Conservation (phyloP, 2,329 filamentous ascomycete genomes). For the Calonectria montana region DNA sequence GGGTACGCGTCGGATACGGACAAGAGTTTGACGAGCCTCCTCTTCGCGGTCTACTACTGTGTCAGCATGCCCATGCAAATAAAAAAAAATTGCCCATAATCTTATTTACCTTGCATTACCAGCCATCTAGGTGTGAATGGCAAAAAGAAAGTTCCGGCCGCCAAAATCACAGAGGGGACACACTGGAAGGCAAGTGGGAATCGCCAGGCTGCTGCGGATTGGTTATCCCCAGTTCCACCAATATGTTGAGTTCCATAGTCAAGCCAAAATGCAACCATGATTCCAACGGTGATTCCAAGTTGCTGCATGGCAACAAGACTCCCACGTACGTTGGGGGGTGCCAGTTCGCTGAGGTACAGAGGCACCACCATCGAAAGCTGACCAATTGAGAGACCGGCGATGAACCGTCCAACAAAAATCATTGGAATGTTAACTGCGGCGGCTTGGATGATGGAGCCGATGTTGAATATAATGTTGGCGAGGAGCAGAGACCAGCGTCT, state of each 20-base stretch:
- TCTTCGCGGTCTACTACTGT: conserved; percentile 5
- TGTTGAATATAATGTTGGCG: conserved; percentile 40
- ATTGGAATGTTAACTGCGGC: conserved; percentile 20
- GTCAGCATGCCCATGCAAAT: neutral
- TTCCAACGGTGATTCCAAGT: conserved; percentile 20
- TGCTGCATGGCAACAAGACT: conserved; percentile 24
- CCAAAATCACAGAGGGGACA: conserved; percentile 16
- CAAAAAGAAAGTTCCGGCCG: conserved; percentile 20
- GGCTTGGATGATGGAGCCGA: conserved; percentile 23
- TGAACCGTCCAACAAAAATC: conserved; percentile 15
- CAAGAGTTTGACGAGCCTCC: conserved; percentile 19
- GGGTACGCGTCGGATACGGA: conserved; percentile 24
- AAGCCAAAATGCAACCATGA: conserved; percentile 21
- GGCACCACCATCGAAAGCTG: conserved; percentile 22
- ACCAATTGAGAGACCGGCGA: conserved; percentile 17
- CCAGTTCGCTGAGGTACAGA: conserved; percentile 12
- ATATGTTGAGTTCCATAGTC: conserved; percentile 23
- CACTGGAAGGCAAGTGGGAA: conserved; percentile 25
- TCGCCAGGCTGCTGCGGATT: conserved; percentile 17
- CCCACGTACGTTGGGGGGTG: conserved; percentile 16
- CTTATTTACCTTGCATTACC: conserved; percentile 1
- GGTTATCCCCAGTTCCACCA: conserved; percentile 14
- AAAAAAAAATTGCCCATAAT: neutral
- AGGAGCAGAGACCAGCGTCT: conserved; percentile 42
- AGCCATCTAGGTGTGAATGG: conserved; percentile 24